phyloP scores from a whole-genome alignment of 352 stramenopile species.

The Globisporangium ultimum region DNA sequence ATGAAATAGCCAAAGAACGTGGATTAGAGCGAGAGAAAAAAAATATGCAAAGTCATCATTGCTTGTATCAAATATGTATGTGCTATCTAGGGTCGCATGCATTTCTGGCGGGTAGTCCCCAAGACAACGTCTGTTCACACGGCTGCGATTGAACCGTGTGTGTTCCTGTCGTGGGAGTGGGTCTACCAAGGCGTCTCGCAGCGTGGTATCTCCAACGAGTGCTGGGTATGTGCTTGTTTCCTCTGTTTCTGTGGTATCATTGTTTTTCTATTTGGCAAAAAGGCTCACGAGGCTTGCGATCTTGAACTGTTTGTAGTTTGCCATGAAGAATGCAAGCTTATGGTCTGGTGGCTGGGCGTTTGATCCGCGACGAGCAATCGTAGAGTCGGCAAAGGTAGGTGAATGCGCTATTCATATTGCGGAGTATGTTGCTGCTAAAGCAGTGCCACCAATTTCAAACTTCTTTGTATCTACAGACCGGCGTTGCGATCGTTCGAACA shows the following conservation, averaged over 20 bases:
- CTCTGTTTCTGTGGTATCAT: not conserved
- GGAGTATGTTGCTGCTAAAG: not conserved
- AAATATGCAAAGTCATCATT: too few relatives aligned
- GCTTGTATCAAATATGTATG: conserved; percentile 2
- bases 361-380: conserved; percentile 65
- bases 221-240: conserved; percentile 44
- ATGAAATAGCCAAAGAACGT: not conserved
- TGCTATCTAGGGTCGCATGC: conserved; percentile 51
- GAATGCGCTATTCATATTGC: not conserved
- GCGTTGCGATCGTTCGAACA: conserved; percentile 66
- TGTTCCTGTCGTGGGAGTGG: conserved; percentile 85
- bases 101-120: conserved; percentile 82
- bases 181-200: conserved; percentile 83
- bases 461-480: conserved; percentile 24
- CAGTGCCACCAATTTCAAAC: not conserved
- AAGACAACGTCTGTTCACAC: conserved; percentile 25
- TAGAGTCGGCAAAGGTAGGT: conserved; percentile 68
- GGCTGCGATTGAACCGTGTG: conserved; percentile 36
- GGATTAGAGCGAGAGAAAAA: too few relatives aligned
- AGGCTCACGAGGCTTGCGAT: not conserved
- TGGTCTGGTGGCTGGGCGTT: conserved; percentile 63
- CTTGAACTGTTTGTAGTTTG: conserved; percentile 39
- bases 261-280: not conserved
- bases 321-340: conserved; percentile 78
- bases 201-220: conserved; percentile 75